phyloP scores from a whole-genome alignment of 2,329 filamentous ascomycete genomes.

The Diaporthe australafricana region DNA sequence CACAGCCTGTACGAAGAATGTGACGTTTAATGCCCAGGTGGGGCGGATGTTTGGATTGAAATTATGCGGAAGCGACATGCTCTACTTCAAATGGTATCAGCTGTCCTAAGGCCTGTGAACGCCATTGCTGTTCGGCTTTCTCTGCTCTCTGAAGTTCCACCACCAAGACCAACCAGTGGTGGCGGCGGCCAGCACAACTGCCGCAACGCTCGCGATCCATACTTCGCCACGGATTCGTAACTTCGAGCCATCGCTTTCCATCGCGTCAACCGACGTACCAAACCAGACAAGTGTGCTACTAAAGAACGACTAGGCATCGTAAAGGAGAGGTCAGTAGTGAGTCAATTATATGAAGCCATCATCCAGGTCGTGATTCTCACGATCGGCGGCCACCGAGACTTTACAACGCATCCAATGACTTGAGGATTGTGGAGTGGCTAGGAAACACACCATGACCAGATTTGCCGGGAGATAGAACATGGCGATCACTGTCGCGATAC shows the following conservation, averaged over 20 bases:
- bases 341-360: too few relatives aligned
- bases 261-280: neutral
- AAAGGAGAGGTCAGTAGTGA: neutral
- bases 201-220: neutral
- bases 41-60: too few relatives aligned
- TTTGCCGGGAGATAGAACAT: conserved; percentile 27
- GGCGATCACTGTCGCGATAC: conserved; percentile 21
- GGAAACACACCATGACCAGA: conserved; percentile 12
- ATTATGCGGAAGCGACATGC: too few relatives aligned
- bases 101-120: too few relatives aligned
- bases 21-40: too few relatives aligned
- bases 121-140: neutral
- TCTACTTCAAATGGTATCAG: too few relatives aligned
- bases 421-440: too few relatives aligned
- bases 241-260: neutral
- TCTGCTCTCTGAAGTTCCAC: conserved; percentile 9
- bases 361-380: neutral
- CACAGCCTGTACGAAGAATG: too few relatives aligned
- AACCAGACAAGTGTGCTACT: conserved; percentile 17
- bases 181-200: neutral
- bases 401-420: too few relatives aligned
- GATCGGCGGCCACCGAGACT: neutral
- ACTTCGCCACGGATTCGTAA: neutral
- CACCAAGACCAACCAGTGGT: conserved; percentile 4
- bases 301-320: neutral